phyloP scores from a whole-genome alignment of 495 filamentous ascomycete genomes.

The Hyaloscypha bicolor region DNA sequence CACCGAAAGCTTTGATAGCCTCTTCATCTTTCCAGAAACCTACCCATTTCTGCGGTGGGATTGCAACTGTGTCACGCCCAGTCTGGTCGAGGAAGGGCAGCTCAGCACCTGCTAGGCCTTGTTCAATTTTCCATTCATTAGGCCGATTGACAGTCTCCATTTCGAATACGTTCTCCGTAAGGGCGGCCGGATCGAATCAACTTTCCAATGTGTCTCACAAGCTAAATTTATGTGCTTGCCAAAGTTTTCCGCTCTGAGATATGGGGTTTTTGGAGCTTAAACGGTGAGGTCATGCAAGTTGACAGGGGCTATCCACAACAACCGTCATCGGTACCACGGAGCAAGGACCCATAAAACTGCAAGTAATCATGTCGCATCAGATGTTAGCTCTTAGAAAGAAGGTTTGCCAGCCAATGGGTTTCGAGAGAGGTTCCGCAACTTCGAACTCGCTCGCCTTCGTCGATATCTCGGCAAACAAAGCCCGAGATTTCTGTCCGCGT shows the following conservation, averaged over 20 bases:
- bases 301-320: background rate
- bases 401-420: background rate
- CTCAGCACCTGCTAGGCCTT: constrained; percentile 48
- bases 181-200: background rate
- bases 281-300: background rate
- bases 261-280: background rate
- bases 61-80: constrained; percentile 31
- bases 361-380: background rate
- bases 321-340: no score
- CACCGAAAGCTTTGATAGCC: constrained; percentile 36
- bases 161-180: background rate
- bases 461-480: background rate
- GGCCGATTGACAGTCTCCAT: constrained; percentile 32
- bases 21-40: constrained; percentile 40
- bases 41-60: constrained; percentile 29
- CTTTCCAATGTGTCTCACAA: background rate
- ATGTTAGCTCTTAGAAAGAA: background rate
- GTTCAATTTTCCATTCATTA: constrained; percentile 58
- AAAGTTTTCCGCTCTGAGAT: background rate
- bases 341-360: no score
- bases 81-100: constrained; percentile 52
- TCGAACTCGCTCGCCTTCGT: background rate
- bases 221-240: background rate
- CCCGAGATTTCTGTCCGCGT: background rate
- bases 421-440: background rate